phyloP scores from a whole-genome alignment of 805 yeast species.

The Suhomyces vadensis region DNA sequence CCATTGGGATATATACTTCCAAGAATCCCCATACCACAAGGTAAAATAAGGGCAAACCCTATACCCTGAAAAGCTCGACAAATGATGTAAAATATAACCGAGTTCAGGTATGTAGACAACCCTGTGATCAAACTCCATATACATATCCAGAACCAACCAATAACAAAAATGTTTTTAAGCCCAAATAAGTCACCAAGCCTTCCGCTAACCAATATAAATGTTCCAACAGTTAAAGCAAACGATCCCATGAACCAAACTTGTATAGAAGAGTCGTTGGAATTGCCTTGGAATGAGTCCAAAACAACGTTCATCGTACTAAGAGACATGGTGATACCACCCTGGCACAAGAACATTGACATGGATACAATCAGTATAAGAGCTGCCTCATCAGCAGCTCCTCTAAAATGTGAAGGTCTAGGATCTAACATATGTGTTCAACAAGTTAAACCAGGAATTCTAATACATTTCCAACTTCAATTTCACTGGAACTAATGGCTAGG shows the following conservation, averaged over 20 bases:
- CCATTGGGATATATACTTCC: conserved; percentile 47
- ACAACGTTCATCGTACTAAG: conserved; percentile 40
- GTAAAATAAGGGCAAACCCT: conserved; percentile 60
- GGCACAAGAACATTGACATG: conserved; percentile 39
- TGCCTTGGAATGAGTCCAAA: conserved; percentile 24
- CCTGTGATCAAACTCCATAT: conserved; percentile 66
- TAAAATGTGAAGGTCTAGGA: conserved; percentile 19
- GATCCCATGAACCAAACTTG: conserved; percentile 66
- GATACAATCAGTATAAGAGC: conserved; percentile 23
- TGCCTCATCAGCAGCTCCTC: conserved; percentile 25
- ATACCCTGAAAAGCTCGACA: conserved; percentile 62
- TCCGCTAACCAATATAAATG: conserved; percentile 69
- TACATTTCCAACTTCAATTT: no score
- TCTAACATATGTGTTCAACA: not conserved
- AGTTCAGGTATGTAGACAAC: conserved; percentile 49
- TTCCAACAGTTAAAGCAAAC: conserved; percentile 69
- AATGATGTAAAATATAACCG: conserved; percentile 47
- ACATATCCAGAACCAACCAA: conserved; percentile 56
- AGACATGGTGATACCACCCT: conserved; percentile 40
- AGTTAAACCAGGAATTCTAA: not conserved
- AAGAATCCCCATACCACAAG: conserved; percentile 60
- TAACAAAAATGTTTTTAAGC: conserved; percentile 49
- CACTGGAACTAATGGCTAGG: not conserved
- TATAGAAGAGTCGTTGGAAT: conserved; percentile 5
- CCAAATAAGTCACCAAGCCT: conserved; percentile 74